Evolutionary conservation across 352 stramenopile species (phyloP), one percentile per base, ranked within the genome.

Genomic region (Hyaloperonospora arabidopsidis): DNA sequence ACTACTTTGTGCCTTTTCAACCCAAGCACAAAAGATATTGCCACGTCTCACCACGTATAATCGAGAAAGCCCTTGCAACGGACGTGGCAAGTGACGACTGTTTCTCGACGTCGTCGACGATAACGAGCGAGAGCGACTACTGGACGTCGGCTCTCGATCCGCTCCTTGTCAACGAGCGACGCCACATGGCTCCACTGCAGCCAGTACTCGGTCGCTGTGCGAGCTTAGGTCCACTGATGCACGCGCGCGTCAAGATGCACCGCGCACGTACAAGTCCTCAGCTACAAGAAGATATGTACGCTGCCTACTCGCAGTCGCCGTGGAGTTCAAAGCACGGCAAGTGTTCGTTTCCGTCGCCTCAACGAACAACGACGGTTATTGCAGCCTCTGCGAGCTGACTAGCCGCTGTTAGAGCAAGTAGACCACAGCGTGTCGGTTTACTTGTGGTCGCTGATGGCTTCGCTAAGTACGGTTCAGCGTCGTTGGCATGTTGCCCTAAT

Each of bases 91-190:
- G 48, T 1, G 60, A 67, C 11, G 65, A 73, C 36, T 63, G 53
- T 25, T 67, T 67, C 52, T 72, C 64, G 8, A 68, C 60, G 0
- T 65, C 64, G 11, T 72, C 64, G 3, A 72, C 64, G 1, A 34
- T 78, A 39, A 54, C 55, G 22, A 81, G 71, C 39, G 71, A 81
- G 41, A 10, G 68, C 40, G 71, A 81, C 66, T 79, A 74, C 41
- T 78, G 71, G 71, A 57, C 45, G 19, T 60, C 58, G 14, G 45
- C 65, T 5, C 25, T 29, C 25, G 66, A 78, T 38, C 54, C 52
- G 19, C 35, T 41, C n/a, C 2, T n/a, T 11, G 35, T 54, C 5
- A 66, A 69, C 15, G 62, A 74, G 5, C 46, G 52, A 18, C 56
- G 36, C 18, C 38, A 57, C 44, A 8, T 54, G 44, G 18, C 51